phyloP scores from a whole-genome alignment of 805 yeast genomes.

The Candida broadrunensis region DNA sequence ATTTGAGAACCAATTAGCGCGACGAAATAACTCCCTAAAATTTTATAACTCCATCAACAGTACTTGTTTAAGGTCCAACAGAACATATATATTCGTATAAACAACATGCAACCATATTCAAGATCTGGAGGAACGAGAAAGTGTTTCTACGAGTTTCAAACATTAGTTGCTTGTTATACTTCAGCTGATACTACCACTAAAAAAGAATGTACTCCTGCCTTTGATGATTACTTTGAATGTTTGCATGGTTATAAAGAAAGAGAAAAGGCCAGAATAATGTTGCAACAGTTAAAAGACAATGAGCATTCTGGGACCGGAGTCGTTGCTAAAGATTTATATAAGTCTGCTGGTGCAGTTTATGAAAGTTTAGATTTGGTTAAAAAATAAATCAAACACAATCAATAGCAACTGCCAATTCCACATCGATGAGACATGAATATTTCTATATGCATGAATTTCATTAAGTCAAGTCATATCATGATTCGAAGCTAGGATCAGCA shows the following conservation, averaged over 20 bases:
- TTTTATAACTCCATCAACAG: no score
- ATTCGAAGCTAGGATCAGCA: no score
- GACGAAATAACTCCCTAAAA: no score
- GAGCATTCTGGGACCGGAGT: conserved; percentile 39
- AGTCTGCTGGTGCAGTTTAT: conserved; percentile 37
- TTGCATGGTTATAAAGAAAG: conserved; percentile 46
- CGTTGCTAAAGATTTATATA: conserved; percentile 42
- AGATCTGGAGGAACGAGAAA: conserved; percentile 47
- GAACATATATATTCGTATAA: no score
- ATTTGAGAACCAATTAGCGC: conserved; percentile 9
- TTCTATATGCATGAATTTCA: no score
- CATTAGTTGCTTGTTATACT: conserved; percentile 42
- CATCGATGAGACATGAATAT: no score
- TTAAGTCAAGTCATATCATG: no score
- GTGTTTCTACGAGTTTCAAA: conserved; percentile 47
- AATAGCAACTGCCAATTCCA: no score
- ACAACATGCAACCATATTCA: conserved; percentile 43
- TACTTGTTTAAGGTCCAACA: no score
- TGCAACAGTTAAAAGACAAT: conserved; percentile 44
- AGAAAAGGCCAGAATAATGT: conserved; percentile 42
- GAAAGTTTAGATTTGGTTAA: conserved; percentile 42
- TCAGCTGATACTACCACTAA: conserved; percentile 41
- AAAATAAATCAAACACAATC: conserved; percentile 5
- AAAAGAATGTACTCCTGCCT: conserved; percentile 41
- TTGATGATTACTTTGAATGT: conserved; percentile 46